A percentile compares a stretch with the other conserved stretches of the same genome.
These are phyloP conservation scores for Naegleria lovaniensis DNA, from an alignment of 208 protist genomes.

Conservation along the genomic window DNA sequence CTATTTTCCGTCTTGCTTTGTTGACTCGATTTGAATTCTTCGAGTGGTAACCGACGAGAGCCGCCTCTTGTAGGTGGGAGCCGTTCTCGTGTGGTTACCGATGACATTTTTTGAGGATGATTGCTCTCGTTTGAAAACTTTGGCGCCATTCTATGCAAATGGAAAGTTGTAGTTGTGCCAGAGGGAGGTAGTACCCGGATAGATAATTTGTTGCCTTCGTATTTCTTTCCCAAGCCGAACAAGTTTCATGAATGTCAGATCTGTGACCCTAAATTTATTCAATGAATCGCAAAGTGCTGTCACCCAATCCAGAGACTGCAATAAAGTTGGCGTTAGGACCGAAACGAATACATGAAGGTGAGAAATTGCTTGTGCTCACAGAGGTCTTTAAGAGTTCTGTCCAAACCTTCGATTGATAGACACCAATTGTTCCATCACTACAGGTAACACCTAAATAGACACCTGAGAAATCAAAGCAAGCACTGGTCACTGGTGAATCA, in stretches of 20 bases:
- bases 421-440: background rate
- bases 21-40: background rate
- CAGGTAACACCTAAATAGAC: background rate
- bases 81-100: background rate
- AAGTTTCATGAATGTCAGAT: too few relatives aligned
- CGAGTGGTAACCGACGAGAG: background rate
- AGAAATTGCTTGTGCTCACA: background rate
- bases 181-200: too few relatives aligned
- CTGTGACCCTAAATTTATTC: background rate
- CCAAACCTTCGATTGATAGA: slow-evolving; percentile 11
- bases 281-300: background rate
- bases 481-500: background rate
- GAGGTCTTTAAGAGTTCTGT: background rate
- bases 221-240: too few relatives aligned
- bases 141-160: too few relatives aligned
- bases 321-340: background rate
- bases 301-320: background rate
- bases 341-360: background rate
- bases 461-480: slow-evolving; percentile 8
- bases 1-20: background rate
- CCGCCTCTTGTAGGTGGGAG: background rate
- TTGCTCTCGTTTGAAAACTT: too few relatives aligned
- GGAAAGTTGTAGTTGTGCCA: too few relatives aligned
- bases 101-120: too few relatives aligned
- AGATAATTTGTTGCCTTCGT: too few relatives aligned